Conservation (phyloP, 192 early-diverging fungal genomes). For the Linnemannia zychae region DNA sequence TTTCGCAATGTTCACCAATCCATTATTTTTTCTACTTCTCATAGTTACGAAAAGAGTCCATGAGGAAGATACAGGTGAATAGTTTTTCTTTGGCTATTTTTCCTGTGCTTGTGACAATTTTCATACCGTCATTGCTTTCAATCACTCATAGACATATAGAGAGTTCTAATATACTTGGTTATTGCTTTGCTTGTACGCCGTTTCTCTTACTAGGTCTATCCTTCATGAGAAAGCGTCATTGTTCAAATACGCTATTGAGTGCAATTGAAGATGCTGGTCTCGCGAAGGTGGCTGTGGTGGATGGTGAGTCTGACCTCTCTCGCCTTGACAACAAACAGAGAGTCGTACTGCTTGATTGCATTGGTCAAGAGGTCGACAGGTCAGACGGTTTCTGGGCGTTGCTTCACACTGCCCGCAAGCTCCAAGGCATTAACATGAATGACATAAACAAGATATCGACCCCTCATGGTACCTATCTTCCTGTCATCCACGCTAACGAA, state of each 20-base stretch:
- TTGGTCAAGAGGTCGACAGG: background rate
- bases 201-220: constrained; percentile 13
- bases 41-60: constrained; percentile 17
- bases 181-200: background rate
- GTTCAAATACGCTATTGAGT: background rate
- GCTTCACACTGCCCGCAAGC: background rate
- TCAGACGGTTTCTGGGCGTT: constrained; percentile 2
- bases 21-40: too few species aligned
- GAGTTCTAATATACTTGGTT: background rate
- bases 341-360: constrained; percentile 20
- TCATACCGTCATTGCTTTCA: too few species aligned
- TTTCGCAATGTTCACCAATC: too few species aligned
- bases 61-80: constrained; percentile 18
- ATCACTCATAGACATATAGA: too few species aligned
- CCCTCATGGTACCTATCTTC: background rate
- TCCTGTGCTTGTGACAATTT: too few species aligned
- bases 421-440: background rate
- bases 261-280: constrained; percentile 14
- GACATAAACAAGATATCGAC: too few species aligned
- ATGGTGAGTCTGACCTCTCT: constrained; percentile 6
- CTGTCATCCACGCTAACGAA: background rate
- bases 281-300: too few species aligned
- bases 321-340: constrained; percentile 37
- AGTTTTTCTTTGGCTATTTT: background rate
- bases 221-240: constrained; percentile 22